A percentile compares a stretch with the other conserved stretches of the same genome.
Conservation (phyloP, 2,329 filamentous ascomycete species). For the Fusarium sp. region DNA sequence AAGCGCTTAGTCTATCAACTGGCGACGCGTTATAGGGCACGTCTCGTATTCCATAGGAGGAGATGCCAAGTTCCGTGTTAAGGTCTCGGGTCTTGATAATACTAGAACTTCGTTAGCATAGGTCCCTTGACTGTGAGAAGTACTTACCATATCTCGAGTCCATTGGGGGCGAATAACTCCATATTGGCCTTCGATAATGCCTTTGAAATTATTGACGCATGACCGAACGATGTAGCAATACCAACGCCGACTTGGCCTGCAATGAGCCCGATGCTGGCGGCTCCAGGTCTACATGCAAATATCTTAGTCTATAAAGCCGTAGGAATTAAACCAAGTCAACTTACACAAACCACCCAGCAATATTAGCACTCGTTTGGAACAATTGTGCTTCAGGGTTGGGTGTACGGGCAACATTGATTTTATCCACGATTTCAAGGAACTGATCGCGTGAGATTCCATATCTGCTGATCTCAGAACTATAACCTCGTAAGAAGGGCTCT, state of each 20-base stretch:
- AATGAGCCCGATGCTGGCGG: not conserved
- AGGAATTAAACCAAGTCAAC: not conserved
- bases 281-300: not conserved
- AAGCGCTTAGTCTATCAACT: not conserved
- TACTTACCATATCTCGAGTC: not conserved
- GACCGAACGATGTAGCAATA: not conserved
- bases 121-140: accelerated
- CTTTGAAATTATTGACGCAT: not conserved
- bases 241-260: not conserved
- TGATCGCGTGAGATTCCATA: not conserved
- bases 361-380: not conserved
- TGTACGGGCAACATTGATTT: not conserved
- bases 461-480: not conserved
- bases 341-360: not conserved
- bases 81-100: not conserved
- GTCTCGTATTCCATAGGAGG: not conserved
- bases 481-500: not conserved
- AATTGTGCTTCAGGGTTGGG: not conserved
- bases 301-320: not conserved
- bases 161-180: not conserved
- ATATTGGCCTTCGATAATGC: not conserved
- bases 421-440: not conserved
- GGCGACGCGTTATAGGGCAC: not conserved
- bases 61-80: not conserved
- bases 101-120: not conserved